Evolutionary conservation across 179 eudicot genomes (phyloP).

Genomic region (Beta lomatogona): DNA sequence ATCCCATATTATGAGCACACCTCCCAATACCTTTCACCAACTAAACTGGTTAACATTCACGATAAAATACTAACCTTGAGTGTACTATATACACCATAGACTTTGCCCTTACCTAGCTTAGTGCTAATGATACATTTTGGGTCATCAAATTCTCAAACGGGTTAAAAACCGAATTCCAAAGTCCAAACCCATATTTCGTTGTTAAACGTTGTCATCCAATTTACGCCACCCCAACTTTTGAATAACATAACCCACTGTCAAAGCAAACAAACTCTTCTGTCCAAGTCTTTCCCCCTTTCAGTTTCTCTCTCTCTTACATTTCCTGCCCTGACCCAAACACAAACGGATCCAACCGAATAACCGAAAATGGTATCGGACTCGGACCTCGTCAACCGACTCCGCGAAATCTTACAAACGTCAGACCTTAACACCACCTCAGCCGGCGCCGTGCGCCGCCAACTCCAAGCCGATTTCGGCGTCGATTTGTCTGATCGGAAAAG

Average conservation of each 20-base stretch:
- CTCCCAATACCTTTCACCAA: too few relatives aligned
- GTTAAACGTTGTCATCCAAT: slow-evolving; percentile 25
- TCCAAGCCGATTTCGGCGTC: slow-evolving; percentile 36
- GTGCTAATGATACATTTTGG: too few relatives aligned
- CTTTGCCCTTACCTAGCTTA: too few relatives aligned
- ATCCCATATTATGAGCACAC: too few relatives aligned
- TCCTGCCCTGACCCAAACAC: background rate
- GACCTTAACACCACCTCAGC: slow-evolving; percentile 45
- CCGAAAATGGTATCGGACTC: slow-evolving; percentile 37
- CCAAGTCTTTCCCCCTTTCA: background rate
- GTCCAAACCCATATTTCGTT: background rate
- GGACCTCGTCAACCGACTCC: slow-evolving; percentile 36
- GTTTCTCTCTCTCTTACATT: background rate
- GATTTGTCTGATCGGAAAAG: slow-evolving; percentile 44
- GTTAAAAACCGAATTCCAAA: too few relatives aligned
- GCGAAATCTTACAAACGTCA: slow-evolving; percentile 34
- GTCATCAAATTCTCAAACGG: too few relatives aligned
- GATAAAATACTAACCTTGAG: too few relatives aligned
- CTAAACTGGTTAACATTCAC: too few relatives aligned
- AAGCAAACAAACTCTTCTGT: background rate
- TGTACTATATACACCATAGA: too few relatives aligned
- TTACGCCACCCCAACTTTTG: slow-evolving; percentile 26
- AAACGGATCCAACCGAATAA: background rate
- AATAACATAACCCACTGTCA: background rate
- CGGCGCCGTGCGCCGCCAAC: slow-evolving; percentile 44